Percentiles rank a stretch among this genome's conserved stretches.
phyloP scores from a whole-genome alignment of 768 basidiomycete genomes.

The Melanogaster broomeanus region DNA sequence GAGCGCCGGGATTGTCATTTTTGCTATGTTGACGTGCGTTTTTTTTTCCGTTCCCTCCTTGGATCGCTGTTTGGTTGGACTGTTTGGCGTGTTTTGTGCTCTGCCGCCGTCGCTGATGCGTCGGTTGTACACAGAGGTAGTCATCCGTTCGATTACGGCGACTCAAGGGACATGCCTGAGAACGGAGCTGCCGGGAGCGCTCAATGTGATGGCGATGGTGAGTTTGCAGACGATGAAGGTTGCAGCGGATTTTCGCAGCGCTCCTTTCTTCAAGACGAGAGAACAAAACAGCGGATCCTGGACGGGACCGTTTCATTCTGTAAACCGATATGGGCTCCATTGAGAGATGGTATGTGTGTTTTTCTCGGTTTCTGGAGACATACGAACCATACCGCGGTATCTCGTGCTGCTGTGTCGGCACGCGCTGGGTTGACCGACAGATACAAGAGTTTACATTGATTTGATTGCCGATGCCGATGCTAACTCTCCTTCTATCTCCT shows the following conservation, averaged over 20 bases:
- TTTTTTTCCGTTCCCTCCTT: background rate
- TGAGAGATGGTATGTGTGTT: conserved; percentile 56
- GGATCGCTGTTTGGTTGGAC: background rate
- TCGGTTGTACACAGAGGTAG: conserved; percentile 50
- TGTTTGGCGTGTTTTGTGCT: background rate
- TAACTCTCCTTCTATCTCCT: background rate
- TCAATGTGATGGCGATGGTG: conserved; percentile 14
- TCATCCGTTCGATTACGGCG: conserved; percentile 76
- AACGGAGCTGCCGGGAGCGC: conserved; percentile 4
- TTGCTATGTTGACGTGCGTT: conserved; percentile 81
- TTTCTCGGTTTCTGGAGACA: background rate
- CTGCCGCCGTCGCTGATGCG: conserved; percentile 7
- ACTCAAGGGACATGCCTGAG: conserved; percentile 15
- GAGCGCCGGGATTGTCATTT: conserved; percentile 82
- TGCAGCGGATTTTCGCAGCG: conserved; percentile 28
- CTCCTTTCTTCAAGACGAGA: conserved; percentile 51
- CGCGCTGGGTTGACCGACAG: background rate
- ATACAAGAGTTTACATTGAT: background rate
- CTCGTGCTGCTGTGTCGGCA: no score
- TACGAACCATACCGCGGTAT: background rate
- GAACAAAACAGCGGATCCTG: conserved; percentile 71
- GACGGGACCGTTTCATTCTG: conserved; percentile 60
- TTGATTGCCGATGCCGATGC: conserved; percentile 6
- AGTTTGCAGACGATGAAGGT: conserved; percentile 38
- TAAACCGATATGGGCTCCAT: conserved; percentile 50